phyloP scores from a whole-genome alignment of 2,329 filamentous ascomycete species.

The Davidsoniella neocaledoniae region DNA sequence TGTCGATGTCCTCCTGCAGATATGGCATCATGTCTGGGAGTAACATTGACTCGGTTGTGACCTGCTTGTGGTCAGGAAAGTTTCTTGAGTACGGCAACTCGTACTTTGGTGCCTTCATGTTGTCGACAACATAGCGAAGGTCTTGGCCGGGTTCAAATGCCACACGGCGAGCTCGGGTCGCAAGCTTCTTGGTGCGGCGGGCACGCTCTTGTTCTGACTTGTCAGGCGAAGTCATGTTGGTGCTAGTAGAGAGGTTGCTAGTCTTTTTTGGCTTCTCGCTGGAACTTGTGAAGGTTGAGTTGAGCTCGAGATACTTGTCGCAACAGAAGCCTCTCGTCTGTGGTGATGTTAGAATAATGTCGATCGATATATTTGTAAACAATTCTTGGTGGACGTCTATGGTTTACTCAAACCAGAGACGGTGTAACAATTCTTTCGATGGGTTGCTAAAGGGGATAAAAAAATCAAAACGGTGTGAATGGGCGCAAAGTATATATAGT shows the following conservation, averaged over 20 bases:
- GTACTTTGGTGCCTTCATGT: slow-evolving; percentile 39
- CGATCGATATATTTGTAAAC: no score
- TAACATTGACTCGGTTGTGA: slow-evolving; percentile 51
- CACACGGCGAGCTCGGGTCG: slow-evolving; percentile 3
- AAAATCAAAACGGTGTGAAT: no score
- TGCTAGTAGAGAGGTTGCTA: background rate
- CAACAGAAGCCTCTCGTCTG: background rate
- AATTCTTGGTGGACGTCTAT: no score
- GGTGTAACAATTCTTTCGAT: no score
- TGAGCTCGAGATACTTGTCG: background rate
- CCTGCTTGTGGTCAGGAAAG: slow-evolving; percentile 21
- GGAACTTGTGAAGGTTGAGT: background rate
- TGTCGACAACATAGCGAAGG: slow-evolving; percentile 24
- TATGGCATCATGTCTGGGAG: slow-evolving; percentile 79
- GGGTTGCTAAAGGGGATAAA: no score
- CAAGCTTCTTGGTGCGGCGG: background rate
- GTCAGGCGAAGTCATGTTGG: background rate
- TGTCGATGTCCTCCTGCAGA: slow-evolving; percentile 65
- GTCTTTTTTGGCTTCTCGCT: background rate
- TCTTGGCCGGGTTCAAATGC: slow-evolving; percentile 11
- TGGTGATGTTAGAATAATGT: no score
- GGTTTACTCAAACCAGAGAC: no score
- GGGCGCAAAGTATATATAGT: no score
- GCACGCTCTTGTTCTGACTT: background rate
- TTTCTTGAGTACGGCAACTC: slow-evolving; percentile 43